A percentile compares a stretch with the other conserved stretches of the same genome.
phyloP scores from a whole-genome alignment of 169 alveolate species.

The Plasmodium adleri region DNA sequence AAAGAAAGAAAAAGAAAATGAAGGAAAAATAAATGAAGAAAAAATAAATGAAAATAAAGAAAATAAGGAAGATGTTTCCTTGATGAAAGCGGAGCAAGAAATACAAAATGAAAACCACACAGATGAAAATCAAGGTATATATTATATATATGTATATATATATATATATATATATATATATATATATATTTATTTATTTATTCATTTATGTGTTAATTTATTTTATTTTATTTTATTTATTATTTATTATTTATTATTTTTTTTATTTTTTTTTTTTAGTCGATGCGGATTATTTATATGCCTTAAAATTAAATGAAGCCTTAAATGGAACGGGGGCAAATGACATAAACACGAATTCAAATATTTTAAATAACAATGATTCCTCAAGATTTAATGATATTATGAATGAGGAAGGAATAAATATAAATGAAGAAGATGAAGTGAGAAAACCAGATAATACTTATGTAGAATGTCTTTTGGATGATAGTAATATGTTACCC shows the following conservation, averaged over 20 bases:
- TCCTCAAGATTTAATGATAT: not conserved
- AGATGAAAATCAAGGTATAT: too few relatives aligned
- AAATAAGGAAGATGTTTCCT: too few relatives aligned
- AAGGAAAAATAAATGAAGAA: not conserved
- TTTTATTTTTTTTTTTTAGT: slow-evolving; percentile 13
- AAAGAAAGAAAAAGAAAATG: not conserved
- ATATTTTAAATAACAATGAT: not conserved
- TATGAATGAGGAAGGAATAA: not conserved
- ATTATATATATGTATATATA: not conserved
- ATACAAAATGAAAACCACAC: too few relatives aligned
- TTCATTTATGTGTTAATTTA: not conserved
- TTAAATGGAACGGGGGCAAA: slow-evolving; percentile 2
- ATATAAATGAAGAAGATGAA: not conserved
- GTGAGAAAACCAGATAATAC: slow-evolving; percentile 44
- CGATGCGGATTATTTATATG: slow-evolving; percentile 48
- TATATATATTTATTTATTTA: slow-evolving; percentile 1
- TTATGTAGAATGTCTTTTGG: slow-evolving; percentile 65
- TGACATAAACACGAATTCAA: not conserved
- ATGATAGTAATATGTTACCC: slow-evolving; percentile 1
- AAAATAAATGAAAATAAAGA: not conserved
- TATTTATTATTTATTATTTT: too few relatives aligned
- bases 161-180: not conserved
- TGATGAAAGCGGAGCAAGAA: too few relatives aligned
- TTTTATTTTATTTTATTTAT: too few relatives aligned
- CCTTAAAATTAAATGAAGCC: slow-evolving; percentile 61